Base-by-base conservation (phyloP, 257 asterid species). In the Henckelia pumila region DNA sequence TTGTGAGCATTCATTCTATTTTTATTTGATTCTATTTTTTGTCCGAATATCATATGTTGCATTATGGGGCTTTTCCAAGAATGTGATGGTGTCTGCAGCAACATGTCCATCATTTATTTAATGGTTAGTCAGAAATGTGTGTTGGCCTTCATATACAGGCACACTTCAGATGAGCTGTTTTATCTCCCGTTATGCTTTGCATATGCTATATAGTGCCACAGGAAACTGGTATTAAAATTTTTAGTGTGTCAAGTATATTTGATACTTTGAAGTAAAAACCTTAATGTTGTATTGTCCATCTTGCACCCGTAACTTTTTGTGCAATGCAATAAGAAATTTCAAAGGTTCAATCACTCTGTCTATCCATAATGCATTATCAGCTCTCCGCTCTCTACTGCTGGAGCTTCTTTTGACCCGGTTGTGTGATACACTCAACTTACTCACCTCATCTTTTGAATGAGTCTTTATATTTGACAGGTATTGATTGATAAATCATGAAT, bases 1-100 rank as follows among this genome's bases (percentile, higher is more conserved):
- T 76, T 71, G 99, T 93, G 73, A 81, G 92, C 75, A 19, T 23
- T 70, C 47, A 53, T 24, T 33, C 33, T 21, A 10, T 55, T 33
- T 71, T 71, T 44, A n/a, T 40, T 56, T 30, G 9, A 7, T 8
- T 29, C 22, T 26, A 21, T 8, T 19, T 25, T 23, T 66, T 53
- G n/a, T 28, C 10, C 20, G 30, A 28, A 53, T 47, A 22, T 52
- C 35, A 59, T 28, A n/a, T 35, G 60, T 21, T 60, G 66, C 26
- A 44, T 26, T 37, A 50, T 59, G 73, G 13, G 62, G 67, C 19
- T 63, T 35, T 63, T 24, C 14, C 13, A n/a, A 7, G 53, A 30
- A 4, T 35, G 66, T 50, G 37, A 26, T 56, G 26, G 24, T 33
- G 16, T 57, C 72, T 35, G 20, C 19, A 22, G 11, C n/a, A 26